phyloP scores from a whole-genome alignment of 257 asterid genomes.

The Plectranthus barbatus region DNA sequence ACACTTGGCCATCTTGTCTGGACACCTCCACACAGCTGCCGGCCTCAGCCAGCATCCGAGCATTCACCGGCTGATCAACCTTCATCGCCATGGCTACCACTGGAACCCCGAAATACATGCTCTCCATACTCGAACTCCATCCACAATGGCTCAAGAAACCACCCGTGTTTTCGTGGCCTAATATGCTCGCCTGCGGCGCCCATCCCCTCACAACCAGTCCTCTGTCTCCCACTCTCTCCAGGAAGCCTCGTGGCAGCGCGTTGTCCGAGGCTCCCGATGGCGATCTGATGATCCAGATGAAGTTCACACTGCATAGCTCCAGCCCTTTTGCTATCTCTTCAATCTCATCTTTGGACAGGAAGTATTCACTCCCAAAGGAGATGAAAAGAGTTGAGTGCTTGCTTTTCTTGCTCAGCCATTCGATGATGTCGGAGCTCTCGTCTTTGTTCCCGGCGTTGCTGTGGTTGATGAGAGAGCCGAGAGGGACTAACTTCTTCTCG shows the following conservation, averaged over 20 bases:
- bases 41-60: conserved; percentile 17
- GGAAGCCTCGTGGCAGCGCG: conserved; percentile 19
- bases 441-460: not conserved
- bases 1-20: conserved; percentile 17
- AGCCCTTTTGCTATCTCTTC: conserved; percentile 2
- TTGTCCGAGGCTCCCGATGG: conserved; percentile 2
- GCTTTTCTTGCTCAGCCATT: not conserved
- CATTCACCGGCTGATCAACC: conserved; percentile 21
- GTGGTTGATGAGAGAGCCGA: not conserved
- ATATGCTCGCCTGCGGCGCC: conserved; percentile 24
- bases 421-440: not conserved
- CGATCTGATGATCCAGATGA: conserved; percentile 29
- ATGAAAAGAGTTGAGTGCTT: not conserved
- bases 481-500: not conserved
- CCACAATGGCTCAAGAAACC: conserved; percentile 31
- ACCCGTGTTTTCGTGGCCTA: conserved; percentile 17
- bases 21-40: conserved; percentile 26
- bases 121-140: conserved; percentile 13
- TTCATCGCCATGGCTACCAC: conserved; percentile 22
- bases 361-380: not conserved
- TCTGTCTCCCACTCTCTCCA: conserved; percentile 22
- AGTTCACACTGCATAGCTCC: not conserved
- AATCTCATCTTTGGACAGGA: not conserved
- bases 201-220: conserved; percentile 13
- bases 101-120: conserved; percentile 23